Evolutionary conservation across 768 basidiomycete genomes (phyloP), one percentile per base, ranked within the genome.

Genomic region (Phanerodontia chrysosporium): DNA sequence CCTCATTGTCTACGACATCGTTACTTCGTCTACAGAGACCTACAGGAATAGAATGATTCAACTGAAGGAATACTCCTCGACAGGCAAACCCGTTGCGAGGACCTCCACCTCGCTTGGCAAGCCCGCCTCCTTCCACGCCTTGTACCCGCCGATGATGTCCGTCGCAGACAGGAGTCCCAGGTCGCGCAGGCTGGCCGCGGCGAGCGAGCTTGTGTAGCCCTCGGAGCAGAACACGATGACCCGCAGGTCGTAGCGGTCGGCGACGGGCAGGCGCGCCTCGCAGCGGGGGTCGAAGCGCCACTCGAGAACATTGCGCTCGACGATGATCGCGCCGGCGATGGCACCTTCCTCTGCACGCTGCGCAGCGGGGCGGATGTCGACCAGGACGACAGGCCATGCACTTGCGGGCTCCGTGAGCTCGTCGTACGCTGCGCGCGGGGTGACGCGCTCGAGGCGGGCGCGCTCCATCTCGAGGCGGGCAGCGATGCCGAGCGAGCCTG

Each of bases 271-370:
- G 32, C 85, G 76, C 13, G 80, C 75, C 25, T 53, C 49, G 63
- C 74, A 78, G 57, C 87, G 77, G 3, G 90, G 90, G 70, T 92
- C 90, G 63, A 92, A 85, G 24, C 83, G 80, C 88, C 89, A 90
- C 69, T 92, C 90, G 55, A 92, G 77, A 5, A 84, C 80, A 66
- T 89, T 91, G 24, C 90, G 79, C 65, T 91, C 90, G 58, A 92
- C 80, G 55, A 88, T 73, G 57, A 91, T 72, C n/a, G 89, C 80
- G 0, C 90, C 88, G 8, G 76, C 76, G 56, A 92, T 86, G 0
- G 73, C 77, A 0, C 90, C 90, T 30, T 80, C 73, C 49, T 67
- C 69, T 5, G 76, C 76, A 16, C 90, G 80, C 69, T 89, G 82
- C 5, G 76, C 78, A 39, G 76, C 80, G 0, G 89, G 81, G 7